A percentile compares a stretch with the other conserved stretches of the same genome.
phyloP scores from a whole-genome alignment of 352 stramenopile species.

The Pythium monospermum region DNA sequence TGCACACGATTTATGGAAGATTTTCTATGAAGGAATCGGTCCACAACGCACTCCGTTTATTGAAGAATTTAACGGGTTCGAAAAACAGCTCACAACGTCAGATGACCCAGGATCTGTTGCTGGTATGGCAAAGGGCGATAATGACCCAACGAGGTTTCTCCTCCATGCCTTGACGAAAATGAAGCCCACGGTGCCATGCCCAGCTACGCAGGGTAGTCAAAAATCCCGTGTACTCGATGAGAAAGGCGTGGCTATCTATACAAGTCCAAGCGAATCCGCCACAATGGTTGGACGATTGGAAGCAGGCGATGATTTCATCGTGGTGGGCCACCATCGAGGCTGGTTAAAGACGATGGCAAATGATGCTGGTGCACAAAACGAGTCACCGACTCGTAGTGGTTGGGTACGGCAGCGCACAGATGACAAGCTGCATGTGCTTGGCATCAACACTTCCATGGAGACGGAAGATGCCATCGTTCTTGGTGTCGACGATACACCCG shows the following conservation, averaged over 20 bases:
- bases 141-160: constrained; percentile 1
- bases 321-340: not conserved
- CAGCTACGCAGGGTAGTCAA: not conserved
- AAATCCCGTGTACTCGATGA: constrained; percentile 2
- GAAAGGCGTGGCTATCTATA: not conserved
- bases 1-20: constrained; percentile 60
- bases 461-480: constrained; percentile 60
- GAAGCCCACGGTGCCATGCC: too few relatives aligned
- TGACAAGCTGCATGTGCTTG: constrained; percentile 32
- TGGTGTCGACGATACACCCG: constrained; percentile 47
- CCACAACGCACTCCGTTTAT: constrained; percentile 32
- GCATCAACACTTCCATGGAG: constrained; percentile 10
- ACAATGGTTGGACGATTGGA: not conserved
- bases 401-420: constrained; percentile 43
- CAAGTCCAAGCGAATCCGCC: not conserved
- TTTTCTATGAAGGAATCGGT: constrained; percentile 58
- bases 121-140: not conserved
- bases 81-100: constrained; percentile 18
- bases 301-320: not conserved
- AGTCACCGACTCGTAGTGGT: too few relatives aligned
- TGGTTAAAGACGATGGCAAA: constrained; percentile 3
- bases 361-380: not conserved
- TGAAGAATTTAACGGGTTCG: constrained; percentile 52
- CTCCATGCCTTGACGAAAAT: not conserved
- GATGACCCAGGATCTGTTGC: not conserved